A percentile compares a stretch with the other conserved stretches of the same genome.
Conservation (phyloP, 1,139 yeast genomes). For the Taphrina flavorubra region DNA sequence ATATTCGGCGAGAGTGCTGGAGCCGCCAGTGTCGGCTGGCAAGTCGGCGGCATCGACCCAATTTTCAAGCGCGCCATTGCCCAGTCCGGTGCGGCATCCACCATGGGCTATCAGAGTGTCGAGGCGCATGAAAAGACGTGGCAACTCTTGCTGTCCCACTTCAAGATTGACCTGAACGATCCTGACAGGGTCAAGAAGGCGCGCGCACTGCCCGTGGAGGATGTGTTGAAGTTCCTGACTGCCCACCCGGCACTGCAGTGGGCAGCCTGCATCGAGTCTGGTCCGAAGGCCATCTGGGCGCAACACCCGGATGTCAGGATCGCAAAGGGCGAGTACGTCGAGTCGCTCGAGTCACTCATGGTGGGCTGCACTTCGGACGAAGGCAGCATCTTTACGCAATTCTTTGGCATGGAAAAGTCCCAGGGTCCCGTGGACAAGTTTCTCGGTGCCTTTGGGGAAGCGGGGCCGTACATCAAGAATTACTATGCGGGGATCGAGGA, state of each 20-base stretch:
- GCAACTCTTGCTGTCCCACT: conserved; percentile 20
- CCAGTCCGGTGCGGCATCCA: conserved; percentile 35
- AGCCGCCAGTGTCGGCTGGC: conserved; percentile 47
- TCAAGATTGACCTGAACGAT: conserved; percentile 14
- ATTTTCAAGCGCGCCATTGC: conserved; percentile 37
- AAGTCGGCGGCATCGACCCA: conserved; percentile 29
- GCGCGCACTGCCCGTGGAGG: conserved; percentile 12
- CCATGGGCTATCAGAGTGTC: conserved; percentile 25
- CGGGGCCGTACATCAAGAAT: background rate
- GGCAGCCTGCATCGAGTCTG: conserved; percentile 31
- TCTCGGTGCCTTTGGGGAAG: conserved; percentile 24
- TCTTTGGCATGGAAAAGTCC: conserved; percentile 32
- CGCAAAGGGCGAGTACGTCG: conserved; percentile 22
- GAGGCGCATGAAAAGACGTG: conserved; percentile 26
- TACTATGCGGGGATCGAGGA: conserved; percentile 29
- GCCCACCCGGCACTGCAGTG: conserved; percentile 24
- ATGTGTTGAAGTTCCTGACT: conserved; percentile 12
- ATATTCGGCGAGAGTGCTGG: conserved; percentile 55
- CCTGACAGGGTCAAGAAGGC: conserved; percentile 26
- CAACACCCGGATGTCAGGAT: conserved; percentile 30
- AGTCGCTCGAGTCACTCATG: conserved; percentile 29
- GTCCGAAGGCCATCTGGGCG: conserved; percentile 39
- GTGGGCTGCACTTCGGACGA: conserved; percentile 28
- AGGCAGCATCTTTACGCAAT: conserved; percentile 29
- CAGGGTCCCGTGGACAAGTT: conserved; percentile 24